Percentiles rank a stretch among this genome's conserved stretches.
These are phyloP conservation scores for Annulohypoxylon stygium DNA, from an alignment of 495 filamentous ascomycete species.

Conservation along the genomic window DNA sequence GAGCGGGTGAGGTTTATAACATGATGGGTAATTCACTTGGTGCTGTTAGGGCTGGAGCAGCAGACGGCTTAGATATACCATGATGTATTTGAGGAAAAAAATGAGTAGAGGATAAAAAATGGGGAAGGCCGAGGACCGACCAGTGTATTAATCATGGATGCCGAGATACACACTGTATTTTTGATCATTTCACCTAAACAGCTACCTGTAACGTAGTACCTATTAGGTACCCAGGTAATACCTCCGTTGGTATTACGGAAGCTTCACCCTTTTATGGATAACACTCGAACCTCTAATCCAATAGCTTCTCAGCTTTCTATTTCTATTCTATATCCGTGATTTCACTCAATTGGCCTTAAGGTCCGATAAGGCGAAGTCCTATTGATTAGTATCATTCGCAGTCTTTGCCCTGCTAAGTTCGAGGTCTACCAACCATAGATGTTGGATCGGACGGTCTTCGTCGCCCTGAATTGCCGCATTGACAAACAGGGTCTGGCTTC, in stretches of 20 bases:
- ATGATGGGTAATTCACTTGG: not conserved
- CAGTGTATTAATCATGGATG: not conserved
- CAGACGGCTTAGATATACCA: not conserved
- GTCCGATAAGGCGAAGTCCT: not conserved
- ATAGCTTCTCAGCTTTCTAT: too few species aligned
- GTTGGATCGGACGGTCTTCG: conserved; percentile 64
- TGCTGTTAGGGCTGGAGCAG: not conserved
- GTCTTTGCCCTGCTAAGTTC: not conserved
- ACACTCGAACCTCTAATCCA: too few species aligned
- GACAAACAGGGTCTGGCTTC: conserved; percentile 75
- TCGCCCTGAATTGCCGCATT: conserved; percentile 73
- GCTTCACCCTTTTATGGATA: too few species aligned
- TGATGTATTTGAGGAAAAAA: conserved; percentile 11
- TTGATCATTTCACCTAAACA: not conserved
- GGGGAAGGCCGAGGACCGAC: not conserved
- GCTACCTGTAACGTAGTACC: too few species aligned
- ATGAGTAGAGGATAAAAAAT: not conserved
- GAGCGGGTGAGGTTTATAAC: not conserved
- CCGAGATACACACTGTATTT: not conserved
- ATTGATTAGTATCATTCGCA: not conserved
- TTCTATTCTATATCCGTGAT: not conserved
- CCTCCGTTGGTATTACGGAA: too few species aligned
- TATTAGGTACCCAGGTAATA: too few species aligned
- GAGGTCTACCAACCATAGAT: conserved; percentile 72
- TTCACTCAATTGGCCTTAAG: not conserved